Conservation (phyloP, 2,329 filamentous ascomycete species). For the Cytospora paraplurivora region DNA sequence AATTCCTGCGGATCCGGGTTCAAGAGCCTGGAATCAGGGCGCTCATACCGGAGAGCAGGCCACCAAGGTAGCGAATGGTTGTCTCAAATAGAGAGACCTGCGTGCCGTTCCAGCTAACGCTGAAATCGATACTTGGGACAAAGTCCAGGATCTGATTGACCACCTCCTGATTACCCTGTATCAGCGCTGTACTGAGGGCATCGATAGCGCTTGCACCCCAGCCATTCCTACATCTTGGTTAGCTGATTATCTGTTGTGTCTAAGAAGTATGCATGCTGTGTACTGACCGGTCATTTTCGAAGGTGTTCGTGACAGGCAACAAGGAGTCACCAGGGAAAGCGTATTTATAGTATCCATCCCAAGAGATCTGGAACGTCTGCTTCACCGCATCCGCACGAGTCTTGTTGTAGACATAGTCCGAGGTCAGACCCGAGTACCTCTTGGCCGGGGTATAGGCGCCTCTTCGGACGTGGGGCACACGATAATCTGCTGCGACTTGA, state of each 20-base stretch:
- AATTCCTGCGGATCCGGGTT: not conserved
- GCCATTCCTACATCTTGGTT: slow-evolving; percentile 61
- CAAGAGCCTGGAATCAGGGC: not conserved
- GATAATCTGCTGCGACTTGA: slow-evolving; percentile 27
- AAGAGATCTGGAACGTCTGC: slow-evolving; percentile 69
- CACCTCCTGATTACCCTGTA: slow-evolving; percentile 71
- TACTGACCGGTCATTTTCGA: slow-evolving; percentile 68
- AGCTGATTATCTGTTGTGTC: slow-evolving; percentile 21
- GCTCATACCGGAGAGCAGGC: slow-evolving; percentile 68
- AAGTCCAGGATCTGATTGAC: slow-evolving; percentile 72
- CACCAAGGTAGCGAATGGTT: slow-evolving; percentile 84
- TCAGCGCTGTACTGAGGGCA: slow-evolving; percentile 74
- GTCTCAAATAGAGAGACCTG: slow-evolving; percentile 83
- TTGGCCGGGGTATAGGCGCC: slow-evolving; percentile 5
- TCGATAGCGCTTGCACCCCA: slow-evolving; percentile 87
- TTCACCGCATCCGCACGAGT: slow-evolving; percentile 62
- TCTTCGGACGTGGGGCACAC: slow-evolving; percentile 3
- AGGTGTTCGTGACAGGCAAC: slow-evolving; percentile 65
- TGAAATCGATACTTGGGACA: slow-evolving; percentile 71
- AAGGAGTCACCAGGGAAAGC: slow-evolving; percentile 80
- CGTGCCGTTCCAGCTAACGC: slow-evolving; percentile 39
- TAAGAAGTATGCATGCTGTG: not conserved
- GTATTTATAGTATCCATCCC: slow-evolving; percentile 72
- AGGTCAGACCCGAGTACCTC: slow-evolving; percentile 20
- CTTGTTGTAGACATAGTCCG: slow-evolving; percentile 37